phyloP scores from a whole-genome alignment of 441 rosid genomes.

The Pelargonium fulgidum region DNA sequence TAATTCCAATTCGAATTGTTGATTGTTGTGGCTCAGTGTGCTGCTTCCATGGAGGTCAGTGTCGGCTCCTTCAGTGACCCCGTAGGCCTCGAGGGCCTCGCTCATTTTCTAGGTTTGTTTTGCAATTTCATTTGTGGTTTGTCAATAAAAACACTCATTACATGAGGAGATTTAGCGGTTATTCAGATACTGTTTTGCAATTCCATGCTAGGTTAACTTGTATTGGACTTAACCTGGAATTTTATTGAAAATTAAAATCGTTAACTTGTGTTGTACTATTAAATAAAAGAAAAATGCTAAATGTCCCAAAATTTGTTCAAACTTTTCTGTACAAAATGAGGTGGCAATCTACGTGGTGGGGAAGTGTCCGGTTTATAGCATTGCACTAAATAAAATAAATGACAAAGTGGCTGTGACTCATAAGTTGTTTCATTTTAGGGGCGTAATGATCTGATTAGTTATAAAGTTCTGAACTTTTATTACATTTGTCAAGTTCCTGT shows the following conservation, averaged over 20 bases:
- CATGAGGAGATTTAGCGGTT: too few relatives aligned
- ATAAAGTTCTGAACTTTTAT: neutral
- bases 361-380: too few relatives aligned
- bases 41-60: slow-evolving; percentile 84
- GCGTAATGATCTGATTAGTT: neutral
- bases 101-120: slow-evolving; percentile 73
- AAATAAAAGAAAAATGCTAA: too few relatives aligned
- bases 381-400: neutral
- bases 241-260: too few relatives aligned
- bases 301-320: too few relatives aligned
- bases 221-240: neutral
- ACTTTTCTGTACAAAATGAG: too few relatives aligned
- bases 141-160: too few relatives aligned
- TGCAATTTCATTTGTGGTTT: neutral
- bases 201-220: neutral
- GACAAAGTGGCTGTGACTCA: neutral
- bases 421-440: slow-evolving; percentile 3
- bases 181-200: too few relatives aligned
- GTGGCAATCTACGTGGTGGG: too few relatives aligned
- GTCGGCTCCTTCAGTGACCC: slow-evolving; percentile 85
- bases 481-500: neutral
- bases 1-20: neutral
- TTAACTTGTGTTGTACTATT: too few relatives aligned
- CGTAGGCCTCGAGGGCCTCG: slow-evolving; percentile 77
- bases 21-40: slow-evolving; percentile 44